Evolutionary conservation across 495 filamentous ascomycete genomes (phyloP).

Genomic region (Trichoderma parareesei): DNA sequence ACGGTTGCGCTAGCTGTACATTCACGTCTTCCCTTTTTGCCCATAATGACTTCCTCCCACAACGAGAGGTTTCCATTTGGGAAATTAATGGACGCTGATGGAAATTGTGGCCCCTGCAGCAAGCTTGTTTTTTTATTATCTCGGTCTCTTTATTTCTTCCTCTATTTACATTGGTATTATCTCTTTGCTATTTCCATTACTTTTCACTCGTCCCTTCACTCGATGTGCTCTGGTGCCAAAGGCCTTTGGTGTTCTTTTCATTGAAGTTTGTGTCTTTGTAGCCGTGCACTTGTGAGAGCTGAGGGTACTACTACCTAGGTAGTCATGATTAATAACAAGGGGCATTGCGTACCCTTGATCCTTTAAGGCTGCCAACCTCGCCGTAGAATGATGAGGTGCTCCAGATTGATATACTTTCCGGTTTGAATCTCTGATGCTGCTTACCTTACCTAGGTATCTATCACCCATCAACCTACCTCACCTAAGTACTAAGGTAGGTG

Average conservation of each 20-base stretch:
- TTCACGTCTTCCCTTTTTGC: constrained; percentile 7
- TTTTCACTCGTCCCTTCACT: not conserved
- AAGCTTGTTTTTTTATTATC: not conserved
- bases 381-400: too few species aligned
- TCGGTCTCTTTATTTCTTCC: not conserved
- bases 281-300: not conserved
- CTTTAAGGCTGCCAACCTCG: too few species aligned
- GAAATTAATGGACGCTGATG: constrained; percentile 6
- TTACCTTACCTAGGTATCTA: too few species aligned
- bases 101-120: constrained; percentile 7
- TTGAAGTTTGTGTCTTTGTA: not conserved
- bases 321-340: too few species aligned
- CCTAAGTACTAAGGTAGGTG: too few species aligned
- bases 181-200: not conserved
- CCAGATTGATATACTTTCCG: too few species aligned
- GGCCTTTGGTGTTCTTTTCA: too few species aligned
- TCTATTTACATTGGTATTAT: constrained; percentile 1
- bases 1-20: constrained; percentile 8
- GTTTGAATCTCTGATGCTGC: too few species aligned
- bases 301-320: too few species aligned
- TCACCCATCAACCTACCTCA: too few species aligned
- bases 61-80: not conserved
- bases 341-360: too few species aligned
- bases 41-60: constrained; percentile 9
- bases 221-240: not conserved